Conservation (phyloP, 164 flowering plant genomes). For the Houttuynia cordata region DNA sequence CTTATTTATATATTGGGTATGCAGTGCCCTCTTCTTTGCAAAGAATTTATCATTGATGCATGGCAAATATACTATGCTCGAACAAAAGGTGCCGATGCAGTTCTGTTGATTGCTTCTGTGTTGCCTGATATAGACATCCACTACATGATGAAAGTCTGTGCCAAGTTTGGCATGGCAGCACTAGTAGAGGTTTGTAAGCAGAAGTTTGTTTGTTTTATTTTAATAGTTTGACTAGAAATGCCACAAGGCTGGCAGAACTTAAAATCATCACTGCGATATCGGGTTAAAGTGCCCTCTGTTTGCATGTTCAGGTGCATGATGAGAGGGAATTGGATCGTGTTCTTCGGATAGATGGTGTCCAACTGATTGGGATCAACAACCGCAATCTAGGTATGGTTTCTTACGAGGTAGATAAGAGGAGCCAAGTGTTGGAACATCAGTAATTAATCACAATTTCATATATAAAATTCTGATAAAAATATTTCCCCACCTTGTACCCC, state of each 20-base stretch:
- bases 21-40: constrained; percentile 98
- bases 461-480: too few relatives aligned
- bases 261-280: too few relatives aligned
- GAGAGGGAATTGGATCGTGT: constrained; percentile 98
- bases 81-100: constrained; percentile 94
- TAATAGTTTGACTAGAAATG: neutral
- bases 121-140: constrained; percentile 79
- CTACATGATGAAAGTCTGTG: constrained; percentile 85
- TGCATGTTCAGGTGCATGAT: constrained; percentile 59
- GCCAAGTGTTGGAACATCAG: too few relatives aligned
- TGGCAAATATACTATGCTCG: constrained; percentile 98
- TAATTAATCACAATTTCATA: too few relatives aligned
- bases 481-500: too few relatives aligned
- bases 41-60: constrained; percentile 87
- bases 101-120: constrained; percentile 89
- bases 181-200: constrained; percentile 68
- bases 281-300: neutral
- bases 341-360: constrained; percentile 72
- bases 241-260: too few relatives aligned
- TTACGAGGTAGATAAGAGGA: too few relatives aligned
- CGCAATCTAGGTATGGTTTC: constrained; percentile 74
- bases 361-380: constrained; percentile 93
- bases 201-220: neutral
- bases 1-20: constrained; percentile 11
- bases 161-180: constrained; percentile 68